Evolutionary conservation across 495 filamentous ascomycete species (phyloP).

Genomic region (Aspergillus baeticus): DNA sequence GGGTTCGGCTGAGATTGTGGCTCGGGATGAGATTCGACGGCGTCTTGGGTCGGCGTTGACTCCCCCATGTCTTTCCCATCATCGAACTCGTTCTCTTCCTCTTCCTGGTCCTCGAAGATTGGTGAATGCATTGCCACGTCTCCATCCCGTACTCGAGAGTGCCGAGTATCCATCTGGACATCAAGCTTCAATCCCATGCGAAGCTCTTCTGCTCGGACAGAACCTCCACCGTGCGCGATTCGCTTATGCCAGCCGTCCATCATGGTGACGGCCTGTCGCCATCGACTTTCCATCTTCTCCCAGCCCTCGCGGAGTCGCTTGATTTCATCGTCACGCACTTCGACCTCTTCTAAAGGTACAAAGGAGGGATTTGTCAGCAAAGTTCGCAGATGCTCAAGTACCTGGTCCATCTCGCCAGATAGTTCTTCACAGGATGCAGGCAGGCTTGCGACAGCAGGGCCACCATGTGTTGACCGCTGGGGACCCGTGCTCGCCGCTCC

Average conservation of each 20-base stretch:
- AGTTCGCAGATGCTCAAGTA: constrained; percentile 75
- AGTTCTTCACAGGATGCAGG: constrained; percentile 69
- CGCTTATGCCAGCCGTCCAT: constrained; percentile 92
- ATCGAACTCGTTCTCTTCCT: constrained; percentile 37
- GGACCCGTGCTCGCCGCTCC: constrained; percentile 39
- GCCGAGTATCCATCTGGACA: constrained; percentile 52
- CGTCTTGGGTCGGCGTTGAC: not conserved
- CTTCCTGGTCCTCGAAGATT: constrained; percentile 53
- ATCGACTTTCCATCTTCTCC: constrained; percentile 86
- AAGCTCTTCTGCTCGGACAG: constrained; percentile 80
- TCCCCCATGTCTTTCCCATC: constrained; percentile 44
- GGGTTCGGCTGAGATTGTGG: constrained; percentile 18
- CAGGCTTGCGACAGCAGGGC: constrained; percentile 35
- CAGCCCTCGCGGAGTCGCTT: constrained; percentile 74
- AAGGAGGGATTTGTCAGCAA: constrained; percentile 94
- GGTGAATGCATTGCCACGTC: constrained; percentile 39
- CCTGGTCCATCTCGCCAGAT: constrained; percentile 65
- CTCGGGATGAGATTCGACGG: constrained; percentile 15
- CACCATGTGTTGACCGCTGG: constrained; percentile 25
- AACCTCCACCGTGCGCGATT: constrained; percentile 74
- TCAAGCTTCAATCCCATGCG: constrained; percentile 71
- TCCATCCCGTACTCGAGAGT: constrained; percentile 23
- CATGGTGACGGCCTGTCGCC: constrained; percentile 84
- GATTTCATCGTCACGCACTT: constrained; percentile 88
- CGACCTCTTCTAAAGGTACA: constrained; percentile 92